Evolutionary conservation across 208 protist species (phyloP), one percentile per base, ranked within the genome.

Genomic region (Wallacemonas collosoma): DNA sequence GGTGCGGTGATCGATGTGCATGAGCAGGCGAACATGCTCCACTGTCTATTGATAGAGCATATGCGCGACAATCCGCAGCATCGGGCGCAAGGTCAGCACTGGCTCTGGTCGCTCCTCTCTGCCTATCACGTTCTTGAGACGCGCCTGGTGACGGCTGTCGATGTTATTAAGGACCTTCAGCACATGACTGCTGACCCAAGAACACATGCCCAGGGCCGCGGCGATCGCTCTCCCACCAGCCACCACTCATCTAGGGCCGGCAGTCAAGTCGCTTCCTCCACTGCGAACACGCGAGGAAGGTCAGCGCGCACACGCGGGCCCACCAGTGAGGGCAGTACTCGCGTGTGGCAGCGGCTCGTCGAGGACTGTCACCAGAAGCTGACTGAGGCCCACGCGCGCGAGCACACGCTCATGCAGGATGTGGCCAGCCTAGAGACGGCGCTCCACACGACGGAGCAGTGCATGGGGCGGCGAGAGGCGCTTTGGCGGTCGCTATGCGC

Each of bases 61-160:
- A 58, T 93, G 36, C 80, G 75, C 5, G 64, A 83, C 41, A 56
- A 72, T 3, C 81, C 86, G 12, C 39, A 36, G 40, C 71, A 72
- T 15, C 77, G 80, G 12, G 65, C 65, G 14, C 84, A 90, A 69
- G 85, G 80, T 57, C 86, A 90, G 83, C 80, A 64, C 63, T 90
- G 78, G 82, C 77, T 94, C 60, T 94, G 89, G 89, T 75, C 68
- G 2, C 81, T 91, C 61, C 73, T 93, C 2, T 80, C 81, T 5
- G 89, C 89, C 14, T 89, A 87, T 64, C 80, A 91, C 72, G 85
- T 85, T 12, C 38, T 94, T 38, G 82, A 94, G 67, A 84, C 76
- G 7, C 85, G 89, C 26, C 77, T 94, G 41, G 75, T 88, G n/a
- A 73, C 80, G 0, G 86, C 89, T 2, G 80, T 80, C 12, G 85